Evolutionary conservation across 495 filamentous ascomycete species (phyloP).

Genomic region (Penicillium paradoxum): DNA sequence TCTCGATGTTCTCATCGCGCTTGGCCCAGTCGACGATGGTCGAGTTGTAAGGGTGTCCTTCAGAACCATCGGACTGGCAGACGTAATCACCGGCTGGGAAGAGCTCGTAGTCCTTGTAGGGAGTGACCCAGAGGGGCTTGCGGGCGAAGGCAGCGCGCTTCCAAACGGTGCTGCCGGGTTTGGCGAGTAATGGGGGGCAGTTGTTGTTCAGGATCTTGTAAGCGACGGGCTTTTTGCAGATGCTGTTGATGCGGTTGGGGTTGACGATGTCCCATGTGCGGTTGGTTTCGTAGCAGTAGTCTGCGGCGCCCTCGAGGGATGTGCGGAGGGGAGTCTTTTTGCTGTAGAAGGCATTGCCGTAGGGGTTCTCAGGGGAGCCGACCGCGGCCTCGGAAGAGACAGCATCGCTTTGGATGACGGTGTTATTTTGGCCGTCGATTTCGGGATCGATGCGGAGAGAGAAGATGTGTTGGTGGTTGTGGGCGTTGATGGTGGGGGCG

Average conservation of each 20-base stretch:
- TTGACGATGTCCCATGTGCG: conserved; percentile 49
- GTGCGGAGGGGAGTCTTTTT: conserved; percentile 42
- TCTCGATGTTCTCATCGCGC: conserved; percentile 48
- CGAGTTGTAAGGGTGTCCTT: conserved; percentile 33
- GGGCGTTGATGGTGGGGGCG: conserved; percentile 39
- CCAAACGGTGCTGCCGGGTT: conserved; percentile 34
- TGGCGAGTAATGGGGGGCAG: conserved; percentile 31
- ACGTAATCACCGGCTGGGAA: conserved; percentile 50
- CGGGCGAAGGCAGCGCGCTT: conserved; percentile 37
- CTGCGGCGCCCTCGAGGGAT: conserved; percentile 35
- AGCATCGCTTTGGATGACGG: conserved; percentile 46
- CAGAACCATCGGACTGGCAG: conserved; percentile 34
- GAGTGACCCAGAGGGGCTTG: conserved; percentile 35
- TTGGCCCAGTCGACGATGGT: conserved; percentile 40
- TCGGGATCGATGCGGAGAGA: conserved; percentile 50
- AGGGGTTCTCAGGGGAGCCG: conserved; percentile 39
- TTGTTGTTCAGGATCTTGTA: conserved; percentile 39
- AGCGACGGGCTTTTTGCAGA: conserved; percentile 34
- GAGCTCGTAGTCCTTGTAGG: conserved; percentile 40
- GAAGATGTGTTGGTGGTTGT: conserved; percentile 53
- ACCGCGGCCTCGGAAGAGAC: conserved; percentile 32
- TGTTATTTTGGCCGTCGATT: conserved; percentile 49
- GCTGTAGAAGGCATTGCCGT: conserved; percentile 47
- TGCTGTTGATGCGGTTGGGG: conserved; percentile 36
- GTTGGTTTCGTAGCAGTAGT: conserved; percentile 44